Conservation (phyloP, 1,284 basidiomycete genomes). For the Bondarzewia mesenterica region DNA sequence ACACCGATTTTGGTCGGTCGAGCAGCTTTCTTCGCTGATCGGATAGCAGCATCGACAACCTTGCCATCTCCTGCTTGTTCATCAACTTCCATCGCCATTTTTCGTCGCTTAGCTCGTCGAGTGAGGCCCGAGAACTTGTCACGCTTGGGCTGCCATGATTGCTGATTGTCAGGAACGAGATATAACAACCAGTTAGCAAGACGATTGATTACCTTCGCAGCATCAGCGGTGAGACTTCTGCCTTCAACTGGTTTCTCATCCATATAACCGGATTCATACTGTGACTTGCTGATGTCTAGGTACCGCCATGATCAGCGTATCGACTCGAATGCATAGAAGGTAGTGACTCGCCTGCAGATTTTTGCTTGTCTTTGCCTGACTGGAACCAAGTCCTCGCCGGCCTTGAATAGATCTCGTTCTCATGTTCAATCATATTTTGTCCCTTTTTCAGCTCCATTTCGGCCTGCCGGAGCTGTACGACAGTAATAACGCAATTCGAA, state of each 20-base stretch:
- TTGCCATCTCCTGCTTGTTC: constrained; percentile 47
- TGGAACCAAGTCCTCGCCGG: constrained; percentile 99
- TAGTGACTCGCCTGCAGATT: constrained; percentile 59
- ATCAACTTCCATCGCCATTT: constrained; percentile 78
- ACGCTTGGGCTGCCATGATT: constrained; percentile 77
- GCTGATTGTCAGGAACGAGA: constrained; percentile 12
- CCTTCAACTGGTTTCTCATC: constrained; percentile 16
- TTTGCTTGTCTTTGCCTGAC: constrained; percentile 75
- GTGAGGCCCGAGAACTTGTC: constrained; percentile 81
- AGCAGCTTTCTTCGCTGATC: constrained; percentile 75
- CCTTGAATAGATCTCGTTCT: constrained; percentile 89
- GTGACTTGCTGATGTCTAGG: constrained; percentile 64
- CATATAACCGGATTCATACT: constrained; percentile 53
- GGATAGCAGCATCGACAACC: constrained; percentile 67
- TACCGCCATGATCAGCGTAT: background rate
- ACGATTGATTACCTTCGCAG: constrained; percentile 25
- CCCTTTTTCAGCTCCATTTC: constrained; percentile 97
- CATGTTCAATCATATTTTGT: constrained; percentile 92
- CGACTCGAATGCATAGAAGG: background rate
- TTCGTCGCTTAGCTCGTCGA: constrained; percentile 76
- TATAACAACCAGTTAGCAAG: constrained; percentile 11
- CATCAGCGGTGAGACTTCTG: constrained; percentile 23
- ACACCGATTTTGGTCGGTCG: constrained; percentile 50
- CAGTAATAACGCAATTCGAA: background rate
- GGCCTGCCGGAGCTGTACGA: constrained; percentile 67